Base-by-base conservation (phyloP, 768 basidiomycete species). In the Macrocybe gigantea region DNA sequence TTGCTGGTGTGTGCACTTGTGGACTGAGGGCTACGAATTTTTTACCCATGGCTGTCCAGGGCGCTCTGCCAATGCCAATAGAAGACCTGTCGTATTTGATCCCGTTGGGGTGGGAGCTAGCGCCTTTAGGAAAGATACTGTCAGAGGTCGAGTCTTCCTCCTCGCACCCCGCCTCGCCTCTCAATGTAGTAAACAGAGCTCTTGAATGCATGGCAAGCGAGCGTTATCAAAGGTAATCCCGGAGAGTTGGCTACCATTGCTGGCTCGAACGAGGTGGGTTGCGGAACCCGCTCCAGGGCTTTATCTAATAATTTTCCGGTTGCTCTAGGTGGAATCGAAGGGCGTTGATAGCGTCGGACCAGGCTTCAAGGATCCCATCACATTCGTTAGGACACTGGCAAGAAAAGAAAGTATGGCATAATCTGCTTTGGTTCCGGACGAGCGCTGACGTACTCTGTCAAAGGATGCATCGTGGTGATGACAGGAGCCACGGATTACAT, bases 201-300 rank as follows among this genome's bases (percentile, higher is more conserved):
- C 9, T 65, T 95, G 13, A 70, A 85, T 49, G 65, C 69, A 15
- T 95, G 87, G 80, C 92, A 94, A 64, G 82, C 85, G 8, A 84
- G 86, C 12, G 87, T 95, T 14, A 93, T 97, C 65, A 97, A 97
- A 65, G 93, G 93, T 3, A 96, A 97, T 59, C 87, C 91, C 0
- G 89, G 79, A 11, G 94, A 97, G 67, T 81, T 97, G 14, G 91
- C 83, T 0, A 77, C 86, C 0, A 62, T 95, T 7, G 79, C 83
- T 2, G 77, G 83, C n/a, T 88, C 87, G 0, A 63, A 63, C 10
- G 94, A 94, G 72, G 93, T 88, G 39, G 11, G 53, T 22, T 22
- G 48, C 35, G 14, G 32, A 9, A 8, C 7, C 30, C 15, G 22
- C 12, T 45, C 37, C 6, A 22, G 14, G 14, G 32, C 11, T 31